These are phyloP conservation scores for Colletotrichum sansevieriae DNA, from an alignment of 2,329 filamentous ascomycete genomes.

Conservation along the genomic window DNA sequence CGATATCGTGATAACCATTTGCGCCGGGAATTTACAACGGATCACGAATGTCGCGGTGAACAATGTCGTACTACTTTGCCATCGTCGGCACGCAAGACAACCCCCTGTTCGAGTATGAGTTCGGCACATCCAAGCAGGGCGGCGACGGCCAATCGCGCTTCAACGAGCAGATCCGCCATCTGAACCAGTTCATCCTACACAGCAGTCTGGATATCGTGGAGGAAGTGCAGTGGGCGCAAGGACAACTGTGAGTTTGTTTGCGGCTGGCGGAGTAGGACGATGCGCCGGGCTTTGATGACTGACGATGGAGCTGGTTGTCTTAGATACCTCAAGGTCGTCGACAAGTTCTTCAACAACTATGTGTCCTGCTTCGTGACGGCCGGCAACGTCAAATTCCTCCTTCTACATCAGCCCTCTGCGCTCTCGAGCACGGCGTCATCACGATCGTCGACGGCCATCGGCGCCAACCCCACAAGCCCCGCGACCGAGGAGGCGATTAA, in stretches of 20 bases:
- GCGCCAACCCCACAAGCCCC: conserved; percentile 86
- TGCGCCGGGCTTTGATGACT: not conserved
- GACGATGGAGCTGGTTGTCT: not conserved
- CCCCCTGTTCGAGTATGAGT: conserved; percentile 96
- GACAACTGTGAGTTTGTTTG: conserved; percentile 74
- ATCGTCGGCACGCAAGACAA: conserved; percentile 97
- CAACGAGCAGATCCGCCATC: conserved; percentile 86
- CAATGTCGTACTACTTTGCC: conserved; percentile 98
- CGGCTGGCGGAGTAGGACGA: not conserved
- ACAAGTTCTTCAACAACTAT: conserved; percentile 96
- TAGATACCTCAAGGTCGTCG: conserved; percentile 96
- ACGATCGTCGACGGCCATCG: conserved; percentile 77
- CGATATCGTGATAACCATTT: too few species aligned
- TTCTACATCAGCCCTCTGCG: conserved; percentile 84
- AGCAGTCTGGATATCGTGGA: conserved; percentile 94
- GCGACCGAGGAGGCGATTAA: conserved; percentile 96
- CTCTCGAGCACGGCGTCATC: conserved; percentile 55
- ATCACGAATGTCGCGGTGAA: conserved; percentile 44
- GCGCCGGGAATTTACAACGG: not conserved
- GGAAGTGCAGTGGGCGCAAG: conserved; percentile 92
- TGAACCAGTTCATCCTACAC: conserved; percentile 98
- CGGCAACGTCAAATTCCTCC: conserved; percentile 92
- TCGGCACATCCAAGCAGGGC: conserved; percentile 95
- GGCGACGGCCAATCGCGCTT: conserved; percentile 94
- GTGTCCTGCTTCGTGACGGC: conserved; percentile 95